Conservation (phyloP, 768 basidiomycete genomes). For the Boletus coccyginus region DNA sequence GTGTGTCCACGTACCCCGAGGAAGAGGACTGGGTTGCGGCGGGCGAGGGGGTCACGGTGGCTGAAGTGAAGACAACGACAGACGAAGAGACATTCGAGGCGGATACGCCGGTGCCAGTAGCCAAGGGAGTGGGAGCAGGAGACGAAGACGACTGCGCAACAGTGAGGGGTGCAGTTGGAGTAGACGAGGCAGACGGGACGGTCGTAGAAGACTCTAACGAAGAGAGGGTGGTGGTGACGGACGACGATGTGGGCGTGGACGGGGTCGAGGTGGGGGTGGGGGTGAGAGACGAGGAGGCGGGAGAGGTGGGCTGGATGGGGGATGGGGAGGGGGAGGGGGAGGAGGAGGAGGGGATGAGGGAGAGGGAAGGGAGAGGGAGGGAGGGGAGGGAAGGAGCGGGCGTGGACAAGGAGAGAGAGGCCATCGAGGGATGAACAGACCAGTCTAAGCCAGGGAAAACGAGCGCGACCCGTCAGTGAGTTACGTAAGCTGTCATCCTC, state of each 20-base stretch:
- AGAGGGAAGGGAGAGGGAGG: background rate
- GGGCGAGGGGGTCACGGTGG: conserved; percentile 11
- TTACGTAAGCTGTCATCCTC: background rate
- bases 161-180: background rate
- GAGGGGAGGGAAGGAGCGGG: background rate
- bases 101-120: background rate
- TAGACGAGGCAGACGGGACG: background rate
- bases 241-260: background rate
- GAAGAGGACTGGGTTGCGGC: conserved; percentile 16
- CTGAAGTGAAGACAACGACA: background rate
- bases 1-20: conserved; percentile 14
- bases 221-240: background rate
- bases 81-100: background rate
- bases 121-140: background rate
- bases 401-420: background rate
- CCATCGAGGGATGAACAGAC: no score
- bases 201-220: background rate
- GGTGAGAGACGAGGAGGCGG: background rate
- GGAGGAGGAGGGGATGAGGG: background rate
- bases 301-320: background rate
- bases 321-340: no score
- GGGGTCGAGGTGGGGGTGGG: background rate
- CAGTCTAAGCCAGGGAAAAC: no score
- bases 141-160: background rate
- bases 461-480: no score